Evolutionary conservation across 176 grass and related monocot genomes (phyloP), one percentile per base, ranked within the genome.

Genomic region (Leersia perrieri): DNA sequence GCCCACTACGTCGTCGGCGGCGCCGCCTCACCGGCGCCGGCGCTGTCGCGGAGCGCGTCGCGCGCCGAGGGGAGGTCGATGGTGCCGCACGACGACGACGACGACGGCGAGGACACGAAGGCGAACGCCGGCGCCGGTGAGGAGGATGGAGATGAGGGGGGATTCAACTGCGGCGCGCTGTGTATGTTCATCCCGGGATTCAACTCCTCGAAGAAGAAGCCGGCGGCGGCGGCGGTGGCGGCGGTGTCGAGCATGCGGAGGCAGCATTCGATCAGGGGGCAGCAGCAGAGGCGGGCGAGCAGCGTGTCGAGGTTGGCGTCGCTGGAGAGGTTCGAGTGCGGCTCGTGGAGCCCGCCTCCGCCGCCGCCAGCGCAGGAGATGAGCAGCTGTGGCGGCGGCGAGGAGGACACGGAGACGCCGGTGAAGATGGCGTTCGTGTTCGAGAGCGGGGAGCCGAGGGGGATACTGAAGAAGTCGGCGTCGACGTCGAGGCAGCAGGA

Each of bases 371-470:
- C 28, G 27, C 30, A 14, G 16, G 38, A 72, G 22, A 84, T 84
- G 79, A 74, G 23, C 45, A 79, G 89, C 68, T 75, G 63, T 57
- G 74, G 82, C 26, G 81, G 47, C 28, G 91, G 90, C 22, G 68
- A 74, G 29, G 91, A 97, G 25, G 91, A 91, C 22, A 72, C 78
- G 29, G 91, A 97, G 25, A 40, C 85, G 40, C 94, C 87, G 12
- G 84, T 97, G 26, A 86, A 87, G 80, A 80, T 79, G 36, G 94
- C 91, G 11, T 97, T 94, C 70, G 66, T 97, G 60, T 97, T 94
- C 68, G 94, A 97, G 22, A 20, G 25, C 7, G 72, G 82, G 16
- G 87, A 86, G 9, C 31, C 77, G 82, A 83, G 68, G 82, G 88
- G 91, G 0, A 74, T 91, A 7, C 87, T 97, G 40, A 94, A 88